Evolutionary conservation across 2,329 filamentous ascomycete species (phyloP).

Genomic region (Aurifilum marmelostoma): DNA sequence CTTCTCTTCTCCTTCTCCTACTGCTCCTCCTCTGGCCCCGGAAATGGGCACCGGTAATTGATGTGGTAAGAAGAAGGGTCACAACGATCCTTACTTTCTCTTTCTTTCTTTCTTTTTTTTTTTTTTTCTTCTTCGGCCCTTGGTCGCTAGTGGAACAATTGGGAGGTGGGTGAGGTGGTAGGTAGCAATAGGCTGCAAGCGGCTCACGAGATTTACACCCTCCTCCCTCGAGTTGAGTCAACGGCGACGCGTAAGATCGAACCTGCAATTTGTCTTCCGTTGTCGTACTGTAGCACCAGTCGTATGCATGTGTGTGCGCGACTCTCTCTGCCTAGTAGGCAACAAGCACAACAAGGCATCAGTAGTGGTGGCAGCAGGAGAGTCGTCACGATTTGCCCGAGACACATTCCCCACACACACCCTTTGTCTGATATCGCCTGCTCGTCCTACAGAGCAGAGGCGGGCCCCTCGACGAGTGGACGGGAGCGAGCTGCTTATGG

Average conservation of each 20-base stretch:
- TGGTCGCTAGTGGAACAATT: background rate
- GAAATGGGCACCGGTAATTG: background rate
- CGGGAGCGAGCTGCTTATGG: too few species aligned
- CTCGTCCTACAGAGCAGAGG: too few species aligned
- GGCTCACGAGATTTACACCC: background rate
- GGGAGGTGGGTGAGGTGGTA: background rate
- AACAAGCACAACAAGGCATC: background rate
- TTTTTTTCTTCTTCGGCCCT: background rate
- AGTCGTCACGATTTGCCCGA: background rate
- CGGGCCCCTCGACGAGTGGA: too few species aligned
- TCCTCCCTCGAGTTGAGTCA: background rate
- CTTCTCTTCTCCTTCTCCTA: background rate
- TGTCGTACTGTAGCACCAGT: background rate
- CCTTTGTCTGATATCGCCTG: too few species aligned
- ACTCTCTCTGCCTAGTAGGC: background rate
- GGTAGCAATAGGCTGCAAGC: background rate
- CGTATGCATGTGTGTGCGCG: background rate
- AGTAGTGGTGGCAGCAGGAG: background rate
- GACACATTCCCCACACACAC: background rate
- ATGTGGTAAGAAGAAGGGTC: background rate
- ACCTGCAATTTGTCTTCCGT: background rate
- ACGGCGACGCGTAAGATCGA: background rate
- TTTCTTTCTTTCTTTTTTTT: background rate
- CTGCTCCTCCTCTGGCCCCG: background rate
- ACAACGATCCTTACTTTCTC: background rate